Percentiles rank a stretch among this genome's conserved stretches.
phyloP scores from a whole-genome alignment of 2,329 filamentous ascomycete genomes.

The Stachybotrys elegans region DNA sequence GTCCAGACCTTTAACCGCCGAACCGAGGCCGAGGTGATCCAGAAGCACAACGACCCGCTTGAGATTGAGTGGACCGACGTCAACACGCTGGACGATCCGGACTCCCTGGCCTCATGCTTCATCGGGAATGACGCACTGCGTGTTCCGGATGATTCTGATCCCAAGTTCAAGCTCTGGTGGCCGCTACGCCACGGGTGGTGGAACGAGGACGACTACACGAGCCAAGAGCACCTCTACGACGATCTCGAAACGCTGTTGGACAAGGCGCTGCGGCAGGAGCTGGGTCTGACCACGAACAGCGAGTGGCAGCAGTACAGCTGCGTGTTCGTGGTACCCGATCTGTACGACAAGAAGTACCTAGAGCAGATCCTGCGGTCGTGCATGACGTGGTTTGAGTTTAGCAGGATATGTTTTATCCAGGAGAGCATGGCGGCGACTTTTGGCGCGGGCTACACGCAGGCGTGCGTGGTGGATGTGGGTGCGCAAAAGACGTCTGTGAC shows the following conservation, averaged over 20 bases:
- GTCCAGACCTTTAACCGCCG: conserved; percentile 92
- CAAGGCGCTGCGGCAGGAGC: conserved; percentile 77
- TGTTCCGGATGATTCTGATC: conserved; percentile 82
- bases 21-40: conserved; percentile 78
- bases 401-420: conserved; percentile 86
- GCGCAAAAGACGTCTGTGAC: conserved; percentile 97
- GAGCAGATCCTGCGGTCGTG: conserved; percentile 78
- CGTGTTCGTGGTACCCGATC: conserved; percentile 93
- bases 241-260: conserved; percentile 86
- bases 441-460: conserved; percentile 88
- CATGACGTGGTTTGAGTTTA: conserved; percentile 86
- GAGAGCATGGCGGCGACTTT: conserved; percentile 94
- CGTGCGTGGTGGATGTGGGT: conserved; percentile 93
- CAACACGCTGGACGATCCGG: conserved; percentile 57
- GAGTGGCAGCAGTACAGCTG: conserved; percentile 90
- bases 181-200: conserved; percentile 81
- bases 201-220: conserved; percentile 84
- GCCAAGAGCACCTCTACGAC: conserved; percentile 73
- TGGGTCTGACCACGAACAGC: conserved; percentile 71
- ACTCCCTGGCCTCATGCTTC: conserved; percentile 59
- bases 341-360: conserved; percentile 93
- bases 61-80: conserved; percentile 95
- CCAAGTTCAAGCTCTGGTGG: conserved; percentile 90
- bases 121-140: conserved; percentile 78
- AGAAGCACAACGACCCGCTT: conserved; percentile 89